These are phyloP conservation scores for Magnaporthiopsis poae DNA, from an alignment of 2,329 filamentous ascomycete species.

Conservation along the genomic window DNA sequence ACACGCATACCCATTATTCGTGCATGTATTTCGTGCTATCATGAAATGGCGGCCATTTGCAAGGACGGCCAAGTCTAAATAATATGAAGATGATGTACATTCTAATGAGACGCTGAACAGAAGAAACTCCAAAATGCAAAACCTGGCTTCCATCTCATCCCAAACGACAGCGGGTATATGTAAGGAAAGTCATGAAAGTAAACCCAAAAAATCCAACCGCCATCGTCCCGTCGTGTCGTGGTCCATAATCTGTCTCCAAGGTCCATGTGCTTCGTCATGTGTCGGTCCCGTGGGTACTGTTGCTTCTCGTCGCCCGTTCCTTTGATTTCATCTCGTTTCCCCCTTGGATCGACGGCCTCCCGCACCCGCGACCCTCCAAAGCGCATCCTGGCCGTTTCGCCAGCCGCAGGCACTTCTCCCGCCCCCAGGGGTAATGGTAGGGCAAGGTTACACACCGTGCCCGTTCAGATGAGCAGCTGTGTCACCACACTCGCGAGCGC, in stretches of 20 bases:
- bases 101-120: background rate
- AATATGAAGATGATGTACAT: background rate
- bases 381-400: background rate
- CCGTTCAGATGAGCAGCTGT: background rate
- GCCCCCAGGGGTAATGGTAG: background rate
- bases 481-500: background rate
- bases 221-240: background rate
- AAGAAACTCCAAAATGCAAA: background rate
- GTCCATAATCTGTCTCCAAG: background rate
- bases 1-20: background rate
- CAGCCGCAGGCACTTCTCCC: too few species aligned
- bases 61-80: background rate
- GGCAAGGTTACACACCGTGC: background rate
- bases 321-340: background rate
- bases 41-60: conserved; percentile 2
- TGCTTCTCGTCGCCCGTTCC: too few species aligned
- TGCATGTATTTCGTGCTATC: background rate
- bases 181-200: background rate
- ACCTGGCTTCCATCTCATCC: background rate
- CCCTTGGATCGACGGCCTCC: background rate
- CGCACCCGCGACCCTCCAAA: too few species aligned
- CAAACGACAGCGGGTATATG: background rate
- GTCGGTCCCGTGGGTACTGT: background rate
- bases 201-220: background rate
- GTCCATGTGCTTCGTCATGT: too few species aligned